These are phyloP conservation scores for Aspergillus luchuensis DNA, from an alignment of 2,329 filamentous ascomycete species.

Conservation along the genomic window DNA sequence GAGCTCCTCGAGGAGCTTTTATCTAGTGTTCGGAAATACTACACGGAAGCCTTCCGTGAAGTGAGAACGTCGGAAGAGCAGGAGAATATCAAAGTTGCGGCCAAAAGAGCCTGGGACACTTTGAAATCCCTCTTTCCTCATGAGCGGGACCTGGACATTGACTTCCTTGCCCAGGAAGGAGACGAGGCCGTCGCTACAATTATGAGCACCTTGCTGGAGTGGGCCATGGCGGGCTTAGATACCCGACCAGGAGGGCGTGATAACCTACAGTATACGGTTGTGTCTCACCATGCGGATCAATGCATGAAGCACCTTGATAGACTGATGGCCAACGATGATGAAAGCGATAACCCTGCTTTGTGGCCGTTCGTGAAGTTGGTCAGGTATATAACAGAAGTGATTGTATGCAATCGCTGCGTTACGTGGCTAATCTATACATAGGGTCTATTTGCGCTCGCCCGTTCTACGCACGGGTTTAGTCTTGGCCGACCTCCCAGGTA, in stretches of 20 bases:
- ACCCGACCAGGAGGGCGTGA: conserved; percentile 18
- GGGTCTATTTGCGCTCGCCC: conserved; percentile 24
- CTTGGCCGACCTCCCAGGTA: conserved; percentile 25
- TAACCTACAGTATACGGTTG: conserved; percentile 5
- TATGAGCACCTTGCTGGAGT: conserved; percentile 8
- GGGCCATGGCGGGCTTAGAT: conserved; percentile 12
- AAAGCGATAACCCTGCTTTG: conserved; percentile 6
- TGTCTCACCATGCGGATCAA: conserved; percentile 6
- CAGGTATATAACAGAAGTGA: conserved; percentile 11
- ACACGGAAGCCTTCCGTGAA: conserved; percentile 2
- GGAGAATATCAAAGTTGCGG: conserved; percentile 1
- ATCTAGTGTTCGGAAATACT: not conserved
- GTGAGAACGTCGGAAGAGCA: conserved; percentile 11
- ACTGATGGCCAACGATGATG: conserved; percentile 14
- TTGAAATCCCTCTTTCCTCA: conserved; percentile 21
- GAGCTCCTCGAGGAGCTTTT: conserved; percentile 14
- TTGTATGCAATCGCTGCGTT: too few species aligned
- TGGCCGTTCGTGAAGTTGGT: conserved; percentile 29
- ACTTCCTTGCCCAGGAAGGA: conserved; percentile 17
- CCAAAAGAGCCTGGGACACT: conserved; percentile 17
- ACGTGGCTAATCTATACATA: not conserved
- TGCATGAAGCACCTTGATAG: conserved; percentile 21
- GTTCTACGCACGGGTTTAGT: conserved; percentile 25
- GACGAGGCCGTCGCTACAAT: conserved; percentile 10
- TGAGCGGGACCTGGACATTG: conserved; percentile 10